A percentile compares a stretch with the other conserved stretches of the same genome.
phyloP scores from a whole-genome alignment of 1,284 basidiomycete genomes.

The Rhodotorula sp. region DNA sequence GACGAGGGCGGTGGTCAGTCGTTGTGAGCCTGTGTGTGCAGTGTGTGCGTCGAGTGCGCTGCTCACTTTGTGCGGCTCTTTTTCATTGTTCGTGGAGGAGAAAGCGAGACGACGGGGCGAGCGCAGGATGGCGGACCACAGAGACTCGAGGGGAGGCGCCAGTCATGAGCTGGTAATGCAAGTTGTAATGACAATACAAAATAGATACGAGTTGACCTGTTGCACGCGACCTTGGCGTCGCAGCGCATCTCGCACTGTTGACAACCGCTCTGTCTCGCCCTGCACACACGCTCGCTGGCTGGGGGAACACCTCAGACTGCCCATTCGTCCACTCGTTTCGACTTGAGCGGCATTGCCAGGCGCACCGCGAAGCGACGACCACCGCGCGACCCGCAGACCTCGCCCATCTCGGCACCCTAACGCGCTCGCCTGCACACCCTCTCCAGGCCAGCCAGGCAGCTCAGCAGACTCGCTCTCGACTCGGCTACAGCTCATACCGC shows the following conservation, averaged over 20 bases:
- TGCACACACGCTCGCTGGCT: background rate
- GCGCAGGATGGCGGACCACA: no score
- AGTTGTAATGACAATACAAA: no score
- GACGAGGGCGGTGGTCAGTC: background rate
- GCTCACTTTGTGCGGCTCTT: slow-evolving; percentile 9
- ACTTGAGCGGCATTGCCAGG: no score
- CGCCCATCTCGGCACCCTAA: background rate
- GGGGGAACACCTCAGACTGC: background rate
- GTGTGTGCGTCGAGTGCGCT: background rate
- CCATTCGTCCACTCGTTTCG: no score
- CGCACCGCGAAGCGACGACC: background rate
- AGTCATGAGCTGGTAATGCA: no score
- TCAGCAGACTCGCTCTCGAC: background rate
- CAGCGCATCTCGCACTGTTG: no score
- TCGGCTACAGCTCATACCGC: no score
- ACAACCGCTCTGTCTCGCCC: background rate
- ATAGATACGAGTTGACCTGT: no score
- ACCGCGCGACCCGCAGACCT: background rate
- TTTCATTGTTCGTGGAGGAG: slow-evolving; percentile 8
- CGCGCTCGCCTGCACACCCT: background rate
- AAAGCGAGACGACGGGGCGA: background rate
- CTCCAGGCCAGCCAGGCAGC: background rate
- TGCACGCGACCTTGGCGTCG: no score
- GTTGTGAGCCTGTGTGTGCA: background rate
- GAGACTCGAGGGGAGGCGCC: no score